Evolutionary conservation across 768 basidiomycete genomes (phyloP).

Genomic region (Suillus spraguei): DNA sequence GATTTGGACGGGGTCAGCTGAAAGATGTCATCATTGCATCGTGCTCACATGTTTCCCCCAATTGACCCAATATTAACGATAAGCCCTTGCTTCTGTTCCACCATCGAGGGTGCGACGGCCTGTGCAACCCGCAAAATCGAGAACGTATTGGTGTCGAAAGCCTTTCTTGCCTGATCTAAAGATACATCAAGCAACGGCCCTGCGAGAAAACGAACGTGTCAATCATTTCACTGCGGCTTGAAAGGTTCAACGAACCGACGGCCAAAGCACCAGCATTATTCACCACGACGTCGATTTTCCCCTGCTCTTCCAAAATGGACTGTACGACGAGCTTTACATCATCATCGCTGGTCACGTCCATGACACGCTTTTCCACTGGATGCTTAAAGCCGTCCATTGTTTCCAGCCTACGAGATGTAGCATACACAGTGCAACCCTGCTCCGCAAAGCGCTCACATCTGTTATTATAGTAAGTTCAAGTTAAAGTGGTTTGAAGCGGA

Average conservation of each 20-base stretch:
- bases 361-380: constrained; percentile 46
- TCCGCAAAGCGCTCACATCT: constrained; percentile 72
- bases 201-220: constrained; percentile 14
- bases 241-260: constrained; percentile 41
- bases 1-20: constrained; percentile 11
- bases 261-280: constrained; percentile 69
- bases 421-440: constrained; percentile 73
- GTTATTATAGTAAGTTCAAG: too few relatives aligned
- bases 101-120: constrained; percentile 74
- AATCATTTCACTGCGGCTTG: constrained; percentile 8
- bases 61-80: constrained; percentile 79
- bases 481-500: not conserved
- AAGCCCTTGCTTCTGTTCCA: constrained; percentile 56
- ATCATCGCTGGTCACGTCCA: constrained; percentile 70
- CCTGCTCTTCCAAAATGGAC: constrained; percentile 54
- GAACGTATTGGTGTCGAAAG: constrained; percentile 71
- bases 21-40: not conserved
- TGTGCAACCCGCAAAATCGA: constrained; percentile 59
- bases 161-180: constrained; percentile 50
- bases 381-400: constrained; percentile 58
- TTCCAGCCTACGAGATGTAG: constrained; percentile 65
- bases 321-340: constrained; percentile 52
- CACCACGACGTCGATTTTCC: constrained; percentile 71
- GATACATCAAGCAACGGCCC: constrained; percentile 55
- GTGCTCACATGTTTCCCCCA: constrained; percentile 57